Evolutionary conservation across 2,329 filamentous ascomycete genomes (phyloP).

Genomic region (Madurella fahalii): DNA sequence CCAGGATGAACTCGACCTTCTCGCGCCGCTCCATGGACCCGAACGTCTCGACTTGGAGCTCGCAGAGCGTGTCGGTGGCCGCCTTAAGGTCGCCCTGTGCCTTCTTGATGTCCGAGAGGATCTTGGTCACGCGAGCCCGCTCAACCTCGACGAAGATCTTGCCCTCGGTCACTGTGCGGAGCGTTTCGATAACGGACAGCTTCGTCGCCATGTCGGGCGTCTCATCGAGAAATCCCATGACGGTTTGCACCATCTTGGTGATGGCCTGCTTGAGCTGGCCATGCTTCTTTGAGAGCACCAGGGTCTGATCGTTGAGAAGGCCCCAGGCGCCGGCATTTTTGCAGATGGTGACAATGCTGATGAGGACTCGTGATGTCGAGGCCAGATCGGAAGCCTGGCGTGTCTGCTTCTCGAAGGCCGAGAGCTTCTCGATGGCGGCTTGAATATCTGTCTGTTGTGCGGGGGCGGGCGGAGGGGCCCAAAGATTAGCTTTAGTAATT

Average conservation of each 20-base stretch:
- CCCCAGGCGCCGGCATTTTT: conserved; percentile 92
- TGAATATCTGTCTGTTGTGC: conserved; percentile 65
- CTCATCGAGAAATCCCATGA: conserved; percentile 86
- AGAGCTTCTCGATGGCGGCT: conserved; percentile 88
- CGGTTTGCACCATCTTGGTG: conserved; percentile 97
- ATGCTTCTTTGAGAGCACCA: conserved; percentile 98
- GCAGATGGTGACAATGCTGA: conserved; percentile 88
- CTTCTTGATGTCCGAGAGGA: conserved; percentile 97
- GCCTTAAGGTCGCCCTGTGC: conserved; percentile 85
- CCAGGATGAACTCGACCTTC: conserved; percentile 97
- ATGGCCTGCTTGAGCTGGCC: conserved; percentile 98
- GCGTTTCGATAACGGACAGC: conserved; percentile 86
- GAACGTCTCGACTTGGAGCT: conserved; percentile 97
- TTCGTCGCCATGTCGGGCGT: conserved; percentile 84
- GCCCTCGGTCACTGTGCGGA: conserved; percentile 95
- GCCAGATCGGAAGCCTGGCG: conserved; percentile 96
- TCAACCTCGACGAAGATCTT: conserved; percentile 99
- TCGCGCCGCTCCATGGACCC: conserved; percentile 95
- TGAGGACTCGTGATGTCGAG: conserved; percentile 83
- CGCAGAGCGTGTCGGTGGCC: conserved; percentile 89
- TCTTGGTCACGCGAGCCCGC: conserved; percentile 88
- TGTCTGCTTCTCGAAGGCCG: conserved; percentile 90
- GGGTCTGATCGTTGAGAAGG: conserved; percentile 91
- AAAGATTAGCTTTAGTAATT: neutral
- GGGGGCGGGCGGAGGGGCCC: too few relatives aligned